phyloP scores from a whole-genome alignment of 192 early-diverging fungal genomes.

The Podila epicladia region DNA sequence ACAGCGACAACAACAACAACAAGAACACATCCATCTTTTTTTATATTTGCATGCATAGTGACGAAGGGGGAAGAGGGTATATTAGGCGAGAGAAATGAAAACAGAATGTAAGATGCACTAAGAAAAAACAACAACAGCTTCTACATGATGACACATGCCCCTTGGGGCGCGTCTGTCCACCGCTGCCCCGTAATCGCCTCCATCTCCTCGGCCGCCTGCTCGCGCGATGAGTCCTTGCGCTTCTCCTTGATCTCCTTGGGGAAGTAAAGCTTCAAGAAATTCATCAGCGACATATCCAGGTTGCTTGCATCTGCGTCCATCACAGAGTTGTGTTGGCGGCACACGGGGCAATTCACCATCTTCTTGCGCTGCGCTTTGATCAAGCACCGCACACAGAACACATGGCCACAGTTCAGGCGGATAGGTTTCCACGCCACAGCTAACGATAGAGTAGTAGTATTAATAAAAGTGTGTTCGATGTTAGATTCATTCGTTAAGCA shows the following conservation, averaged over 20 bases:
- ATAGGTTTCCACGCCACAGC: conserved; percentile 82
- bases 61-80: background rate
- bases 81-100: background rate
- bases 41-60: no score
- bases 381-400: conserved; percentile 84
- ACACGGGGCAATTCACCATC: conserved; percentile 79
- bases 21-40: no score
- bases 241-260: conserved; percentile 81
- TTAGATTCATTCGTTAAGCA: background rate
- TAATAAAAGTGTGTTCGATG: background rate
- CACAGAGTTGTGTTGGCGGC: conserved; percentile 70
- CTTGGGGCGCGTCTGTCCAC: conserved; percentile 14
- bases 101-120: background rate
- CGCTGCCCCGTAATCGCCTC: conserved; percentile 61
- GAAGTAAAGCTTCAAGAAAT: conserved; percentile 82
- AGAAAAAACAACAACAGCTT: background rate
- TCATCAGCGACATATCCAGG: conserved; percentile 71
- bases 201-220: conserved; percentile 73
- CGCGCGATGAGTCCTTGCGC: conserved; percentile 67
- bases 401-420: conserved; percentile 76
- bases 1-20: no score
- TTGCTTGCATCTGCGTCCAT: conserved; percentile 65
- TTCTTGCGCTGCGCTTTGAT: conserved; percentile 74
- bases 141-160: conserved; percentile 42
- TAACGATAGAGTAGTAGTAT: conserved; percentile 5